Evolutionary conservation across 129 eudicot species (phyloP).

Genomic region (Arctium minus): DNA sequence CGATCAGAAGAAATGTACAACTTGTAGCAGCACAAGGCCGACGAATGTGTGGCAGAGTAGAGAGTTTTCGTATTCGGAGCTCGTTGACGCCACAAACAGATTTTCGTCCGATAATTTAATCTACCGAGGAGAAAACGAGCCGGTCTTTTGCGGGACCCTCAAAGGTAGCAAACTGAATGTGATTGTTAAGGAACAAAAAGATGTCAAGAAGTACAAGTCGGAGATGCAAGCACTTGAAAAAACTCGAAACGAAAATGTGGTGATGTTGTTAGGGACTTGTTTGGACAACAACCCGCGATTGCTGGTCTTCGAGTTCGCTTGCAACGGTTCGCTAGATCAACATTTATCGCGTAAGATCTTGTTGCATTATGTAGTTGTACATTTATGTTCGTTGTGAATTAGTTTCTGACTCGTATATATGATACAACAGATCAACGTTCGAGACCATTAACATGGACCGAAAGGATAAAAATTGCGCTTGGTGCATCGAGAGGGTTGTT

Average conservation of each 20-base stretch:
- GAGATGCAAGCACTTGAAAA: conserved; percentile 38
- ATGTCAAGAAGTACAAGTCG: conserved; percentile 25
- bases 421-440: conserved; percentile 26
- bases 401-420: not conserved
- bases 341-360: conserved; percentile 37
- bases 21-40: conserved; percentile 40
- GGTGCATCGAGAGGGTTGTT: conserved; percentile 41
- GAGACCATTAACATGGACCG: conserved; percentile 27
- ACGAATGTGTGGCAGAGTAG: conserved; percentile 3
- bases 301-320: conserved; percentile 37
- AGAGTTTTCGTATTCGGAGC: conserved; percentile 26
- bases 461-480: conserved; percentile 32
- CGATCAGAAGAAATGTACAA: conserved; percentile 23
- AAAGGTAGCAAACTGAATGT: conserved; percentile 8
- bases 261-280: conserved; percentile 39
- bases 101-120: conserved; percentile 42
- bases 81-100: conserved; percentile 40
- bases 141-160: conserved; percentile 33
- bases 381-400: not conserved
- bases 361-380: not conserved
- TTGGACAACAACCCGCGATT: conserved; percentile 9
- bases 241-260: conserved; percentile 30
- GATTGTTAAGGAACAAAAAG: conserved; percentile 36
- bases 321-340: conserved; percentile 44
- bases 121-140: conserved; percentile 35